Evolutionary conservation across 2,329 filamentous ascomycete species (phyloP).

Genomic region (Coleophoma cylindrospora): DNA sequence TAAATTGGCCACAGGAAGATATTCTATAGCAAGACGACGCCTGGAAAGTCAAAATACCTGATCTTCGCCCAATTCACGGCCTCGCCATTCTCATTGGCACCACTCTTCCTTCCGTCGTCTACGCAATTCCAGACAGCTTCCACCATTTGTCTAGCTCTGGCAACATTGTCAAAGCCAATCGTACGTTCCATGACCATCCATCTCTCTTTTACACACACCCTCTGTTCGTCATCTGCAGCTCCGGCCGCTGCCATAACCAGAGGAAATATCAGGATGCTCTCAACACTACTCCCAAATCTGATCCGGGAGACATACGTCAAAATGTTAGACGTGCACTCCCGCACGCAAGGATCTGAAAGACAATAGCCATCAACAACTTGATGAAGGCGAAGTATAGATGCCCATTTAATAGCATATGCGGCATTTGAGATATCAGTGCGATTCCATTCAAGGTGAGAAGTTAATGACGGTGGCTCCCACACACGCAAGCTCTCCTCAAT

Average conservation of each 20-base stretch:
- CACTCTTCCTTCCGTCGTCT: constrained; percentile 6
- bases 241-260: constrained; percentile 5
- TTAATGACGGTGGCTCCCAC: neutral
- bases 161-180: constrained; percentile 36
- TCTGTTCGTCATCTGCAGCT: constrained; percentile 24
- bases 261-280: constrained; percentile 4
- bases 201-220: constrained; percentile 33
- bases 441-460: neutral
- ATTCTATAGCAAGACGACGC: neutral
- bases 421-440: constrained; percentile 1
- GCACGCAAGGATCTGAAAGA: neutral
- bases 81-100: constrained; percentile 2
- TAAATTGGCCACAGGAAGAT: too few species aligned
- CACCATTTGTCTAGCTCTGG: constrained; percentile 32
- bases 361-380: constrained; percentile 5
- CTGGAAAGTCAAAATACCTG: constrained; percentile 9
- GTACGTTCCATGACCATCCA: constrained; percentile 39
- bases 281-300: constrained; percentile 2
- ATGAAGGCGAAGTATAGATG: constrained; percentile 4
- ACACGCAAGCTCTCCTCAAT: neutral
- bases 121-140: constrained; percentile 31
- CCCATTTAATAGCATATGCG: constrained; percentile 6
- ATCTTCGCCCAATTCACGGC: constrained; percentile 25
- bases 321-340: neutral
- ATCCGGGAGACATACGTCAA: constrained; percentile 2